A percentile compares a stretch with the other conserved stretches of the same genome.
phyloP scores from a whole-genome alignment of 2,329 filamentous ascomycete genomes.

The Penicillium freii region DNA sequence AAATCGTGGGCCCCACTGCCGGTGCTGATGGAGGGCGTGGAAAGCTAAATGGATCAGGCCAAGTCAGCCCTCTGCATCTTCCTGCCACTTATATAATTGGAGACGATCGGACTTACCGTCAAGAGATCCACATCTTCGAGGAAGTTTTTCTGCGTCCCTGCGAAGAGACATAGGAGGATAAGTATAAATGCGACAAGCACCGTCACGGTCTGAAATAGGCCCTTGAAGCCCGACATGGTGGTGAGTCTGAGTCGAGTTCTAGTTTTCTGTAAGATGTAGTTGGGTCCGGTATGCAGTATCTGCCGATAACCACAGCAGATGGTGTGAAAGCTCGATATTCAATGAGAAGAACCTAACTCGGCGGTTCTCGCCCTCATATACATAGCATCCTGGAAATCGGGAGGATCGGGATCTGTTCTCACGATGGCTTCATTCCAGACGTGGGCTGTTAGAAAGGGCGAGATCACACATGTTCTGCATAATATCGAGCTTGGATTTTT shows the following conservation, averaged over 20 bases:
- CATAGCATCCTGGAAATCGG: background rate
- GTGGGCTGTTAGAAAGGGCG: conserved; percentile 16
- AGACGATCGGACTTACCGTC: conserved; percentile 44
- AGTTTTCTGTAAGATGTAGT: background rate
- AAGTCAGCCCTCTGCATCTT: conserved; percentile 27
- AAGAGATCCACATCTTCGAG: conserved; percentile 59
- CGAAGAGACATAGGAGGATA: conserved; percentile 60
- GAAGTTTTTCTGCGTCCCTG: conserved; percentile 56
- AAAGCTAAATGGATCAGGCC: conserved; percentile 37
- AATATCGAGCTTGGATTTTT: background rate
- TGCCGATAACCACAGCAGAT: background rate
- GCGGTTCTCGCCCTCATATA: conserved; percentile 12
- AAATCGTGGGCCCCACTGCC: conserved; percentile 58
- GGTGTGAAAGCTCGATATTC: background rate
- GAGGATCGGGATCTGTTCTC: background rate
- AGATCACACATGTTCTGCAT: background rate
- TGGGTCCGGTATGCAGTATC: background rate
- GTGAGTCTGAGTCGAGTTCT: background rate
- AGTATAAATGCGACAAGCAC: conserved; percentile 57
- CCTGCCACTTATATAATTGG: background rate
- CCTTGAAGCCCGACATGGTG: conserved; percentile 18
- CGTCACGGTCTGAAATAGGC: conserved; percentile 51
- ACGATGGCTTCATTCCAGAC: conserved; percentile 19
- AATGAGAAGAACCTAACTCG: background rate
- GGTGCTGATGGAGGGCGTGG: conserved; percentile 40